Evolutionary conservation across 2,329 filamentous ascomycete genomes (phyloP).

Genomic region (Xylaria polymorpha): DNA sequence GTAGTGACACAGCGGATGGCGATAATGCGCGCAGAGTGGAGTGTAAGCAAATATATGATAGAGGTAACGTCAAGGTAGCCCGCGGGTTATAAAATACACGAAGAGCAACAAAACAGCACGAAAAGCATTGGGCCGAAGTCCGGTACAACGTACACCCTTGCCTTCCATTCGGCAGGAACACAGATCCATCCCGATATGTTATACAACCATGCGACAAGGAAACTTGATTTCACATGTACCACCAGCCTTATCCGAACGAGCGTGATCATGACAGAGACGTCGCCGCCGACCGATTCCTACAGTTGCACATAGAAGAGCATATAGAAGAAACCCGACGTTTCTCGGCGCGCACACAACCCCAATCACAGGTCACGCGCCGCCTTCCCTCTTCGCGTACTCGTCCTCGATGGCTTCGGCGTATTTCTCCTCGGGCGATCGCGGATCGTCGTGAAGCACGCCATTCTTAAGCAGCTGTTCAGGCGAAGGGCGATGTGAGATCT

Average conservation of each 20-base stretch:
- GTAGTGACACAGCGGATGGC: not conserved
- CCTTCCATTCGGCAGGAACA: not conserved
- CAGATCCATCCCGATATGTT: slow-evolving; percentile 3
- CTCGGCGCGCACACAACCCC: not conserved
- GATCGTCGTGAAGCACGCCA: slow-evolving; percentile 80
- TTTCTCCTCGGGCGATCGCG: slow-evolving; percentile 66
- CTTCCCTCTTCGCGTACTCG: slow-evolving; percentile 72
- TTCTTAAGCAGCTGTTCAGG: slow-evolving; percentile 81
- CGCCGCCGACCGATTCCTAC: not conserved
- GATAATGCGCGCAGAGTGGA: not conserved
- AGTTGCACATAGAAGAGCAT: not conserved
- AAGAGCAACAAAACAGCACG: not conserved
- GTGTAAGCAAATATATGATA: not conserved
- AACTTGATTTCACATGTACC: not conserved
- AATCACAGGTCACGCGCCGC: slow-evolving; percentile 61
- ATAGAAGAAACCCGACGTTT: not conserved
- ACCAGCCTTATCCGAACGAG: slow-evolving; percentile 1
- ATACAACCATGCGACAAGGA: not conserved
- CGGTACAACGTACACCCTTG: not conserved
- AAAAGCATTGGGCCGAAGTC: not conserved
- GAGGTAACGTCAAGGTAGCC: not conserved
- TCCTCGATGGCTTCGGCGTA: slow-evolving; percentile 72
- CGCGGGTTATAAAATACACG: slow-evolving; percentile 12
- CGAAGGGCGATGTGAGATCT: slow-evolving; percentile 80
- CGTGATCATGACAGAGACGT: not conserved